A percentile compares a stretch with the other conserved stretches of the same genome.
Evolutionary conservation across 495 filamentous ascomycete species (phyloP).

Genomic region (Lophium mytilinum): DNA sequence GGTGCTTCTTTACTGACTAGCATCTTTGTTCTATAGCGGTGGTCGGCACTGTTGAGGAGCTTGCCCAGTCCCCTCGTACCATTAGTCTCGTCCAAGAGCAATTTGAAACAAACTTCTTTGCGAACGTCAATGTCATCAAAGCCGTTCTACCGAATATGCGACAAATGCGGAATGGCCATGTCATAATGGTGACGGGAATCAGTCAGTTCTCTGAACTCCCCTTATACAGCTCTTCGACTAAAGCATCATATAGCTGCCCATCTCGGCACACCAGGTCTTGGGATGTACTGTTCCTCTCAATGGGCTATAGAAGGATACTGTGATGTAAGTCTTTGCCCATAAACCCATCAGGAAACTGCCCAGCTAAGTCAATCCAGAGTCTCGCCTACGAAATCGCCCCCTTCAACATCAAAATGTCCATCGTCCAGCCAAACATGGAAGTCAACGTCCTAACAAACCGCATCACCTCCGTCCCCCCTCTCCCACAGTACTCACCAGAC

Average conservation of each 20-base stretch:
- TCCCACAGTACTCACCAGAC: slow-evolving; percentile 62
- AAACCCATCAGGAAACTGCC: not conserved
- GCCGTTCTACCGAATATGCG: slow-evolving; percentile 75
- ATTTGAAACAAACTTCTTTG: slow-evolving; percentile 92
- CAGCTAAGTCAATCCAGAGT: slow-evolving; percentile 44
- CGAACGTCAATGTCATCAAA: slow-evolving; percentile 92
- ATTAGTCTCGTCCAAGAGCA: slow-evolving; percentile 76
- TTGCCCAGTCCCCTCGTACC: slow-evolving; percentile 63
- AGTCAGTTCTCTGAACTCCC: slow-evolving; percentile 37
- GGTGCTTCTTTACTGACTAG: not conserved
- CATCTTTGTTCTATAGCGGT: slow-evolving; percentile 47
- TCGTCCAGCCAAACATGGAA: slow-evolving; percentile 84
- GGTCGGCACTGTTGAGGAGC: slow-evolving; percentile 86
- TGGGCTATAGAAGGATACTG: slow-evolving; percentile 98
- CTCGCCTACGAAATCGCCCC: slow-evolving; percentile 95
- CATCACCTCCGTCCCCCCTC: slow-evolving; percentile 69
- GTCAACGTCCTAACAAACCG: slow-evolving; percentile 77
- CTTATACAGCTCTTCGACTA: not conserved
- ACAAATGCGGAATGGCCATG: slow-evolving; percentile 70
- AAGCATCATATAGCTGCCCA: slow-evolving; percentile 52
- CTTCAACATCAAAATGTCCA: slow-evolving; percentile 93
- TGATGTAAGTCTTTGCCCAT: slow-evolving; percentile 45
- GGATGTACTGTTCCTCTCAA: slow-evolving; percentile 82
- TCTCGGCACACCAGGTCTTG: slow-evolving; percentile 84
- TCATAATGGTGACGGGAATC: slow-evolving; percentile 82